Conservation (phyloP, 176 grass and related monocot species). For the Carex pumila region DNA sequence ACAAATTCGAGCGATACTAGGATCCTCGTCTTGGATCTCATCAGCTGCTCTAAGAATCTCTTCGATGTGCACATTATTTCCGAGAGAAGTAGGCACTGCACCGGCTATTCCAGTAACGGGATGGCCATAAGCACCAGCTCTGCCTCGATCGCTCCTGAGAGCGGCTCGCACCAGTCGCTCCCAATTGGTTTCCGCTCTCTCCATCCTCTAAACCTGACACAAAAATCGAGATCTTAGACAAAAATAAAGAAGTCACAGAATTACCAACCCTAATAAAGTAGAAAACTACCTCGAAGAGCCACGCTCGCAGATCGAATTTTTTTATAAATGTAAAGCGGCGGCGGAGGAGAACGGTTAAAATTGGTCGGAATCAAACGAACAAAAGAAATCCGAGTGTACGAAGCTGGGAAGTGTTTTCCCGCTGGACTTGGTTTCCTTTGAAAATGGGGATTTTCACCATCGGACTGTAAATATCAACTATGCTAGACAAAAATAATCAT, state of each 20-base stretch:
- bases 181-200: conserved; percentile 74
- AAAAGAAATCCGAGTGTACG: not conserved
- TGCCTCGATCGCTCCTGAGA: conserved; percentile 44
- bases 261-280: not conserved
- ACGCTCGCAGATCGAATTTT: not conserved
- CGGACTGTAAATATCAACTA: not conserved
- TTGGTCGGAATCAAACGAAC: not conserved
- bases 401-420: conserved; percentile 7
- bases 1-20: conserved; percentile 70
- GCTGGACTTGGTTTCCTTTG: not conserved
- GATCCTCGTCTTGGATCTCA: conserved; percentile 94
- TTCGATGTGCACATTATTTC: conserved; percentile 78
- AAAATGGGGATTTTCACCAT: not conserved
- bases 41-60: conserved; percentile 88
- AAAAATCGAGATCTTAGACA: not conserved
- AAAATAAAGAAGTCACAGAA: not conserved
- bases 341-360: too few relatives aligned
- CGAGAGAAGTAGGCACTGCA: conserved; percentile 61
- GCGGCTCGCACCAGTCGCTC: conserved; percentile 82
- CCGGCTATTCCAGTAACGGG: conserved; percentile 57
- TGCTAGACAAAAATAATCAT: not conserved
- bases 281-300: not conserved
- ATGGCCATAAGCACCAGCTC: conserved; percentile 23
- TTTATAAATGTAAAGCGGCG: not conserved
- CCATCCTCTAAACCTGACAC: conserved; percentile 27